phyloP scores from a whole-genome alignment of 1,284 basidiomycete genomes.

The Cryptococcus sp. region DNA sequence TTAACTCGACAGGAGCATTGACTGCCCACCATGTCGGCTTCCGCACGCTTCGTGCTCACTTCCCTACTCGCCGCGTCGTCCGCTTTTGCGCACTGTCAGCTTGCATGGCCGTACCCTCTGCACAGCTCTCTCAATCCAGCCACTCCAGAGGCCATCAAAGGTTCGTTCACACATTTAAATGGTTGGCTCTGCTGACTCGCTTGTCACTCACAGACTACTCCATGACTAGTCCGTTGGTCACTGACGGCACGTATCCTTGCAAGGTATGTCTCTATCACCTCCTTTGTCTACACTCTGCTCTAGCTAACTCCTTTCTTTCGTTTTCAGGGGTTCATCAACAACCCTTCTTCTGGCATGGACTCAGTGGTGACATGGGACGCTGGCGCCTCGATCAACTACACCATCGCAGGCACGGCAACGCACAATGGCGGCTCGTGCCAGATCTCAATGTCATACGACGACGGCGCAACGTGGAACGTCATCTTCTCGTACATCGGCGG shows the following conservation, averaged over 20 bases:
- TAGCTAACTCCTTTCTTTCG: not conserved
- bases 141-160: conserved; percentile 35
- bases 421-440: conserved; percentile 56
- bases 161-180: conserved; percentile 13
- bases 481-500: conserved; percentile 52
- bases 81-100: conserved; percentile 45
- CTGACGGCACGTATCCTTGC: conserved; percentile 52
- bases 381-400: conserved; percentile 37
- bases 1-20: conserved; percentile 1
- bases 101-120: conserved; percentile 45
- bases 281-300: not conserved
- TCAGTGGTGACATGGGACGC: conserved; percentile 43
- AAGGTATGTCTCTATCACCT: conserved; percentile 34
- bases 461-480: conserved; percentile 53
- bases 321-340: conserved; percentile 47
- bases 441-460: conserved; percentile 52
- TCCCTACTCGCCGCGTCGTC: conserved; percentile 17
- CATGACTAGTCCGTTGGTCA: conserved; percentile 47
- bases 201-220: conserved; percentile 42
- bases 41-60: conserved; percentile 9
- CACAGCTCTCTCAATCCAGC: conserved; percentile 42
- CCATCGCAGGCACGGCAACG: conserved; percentile 45
- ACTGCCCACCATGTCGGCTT: not conserved
- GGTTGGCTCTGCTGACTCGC: not conserved
- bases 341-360: conserved; percentile 29